Evolutionary conservation across 139 green algal genomes (phyloP), one percentile per base, ranked within the genome.

Genomic region (Nannochloris sp.): DNA sequence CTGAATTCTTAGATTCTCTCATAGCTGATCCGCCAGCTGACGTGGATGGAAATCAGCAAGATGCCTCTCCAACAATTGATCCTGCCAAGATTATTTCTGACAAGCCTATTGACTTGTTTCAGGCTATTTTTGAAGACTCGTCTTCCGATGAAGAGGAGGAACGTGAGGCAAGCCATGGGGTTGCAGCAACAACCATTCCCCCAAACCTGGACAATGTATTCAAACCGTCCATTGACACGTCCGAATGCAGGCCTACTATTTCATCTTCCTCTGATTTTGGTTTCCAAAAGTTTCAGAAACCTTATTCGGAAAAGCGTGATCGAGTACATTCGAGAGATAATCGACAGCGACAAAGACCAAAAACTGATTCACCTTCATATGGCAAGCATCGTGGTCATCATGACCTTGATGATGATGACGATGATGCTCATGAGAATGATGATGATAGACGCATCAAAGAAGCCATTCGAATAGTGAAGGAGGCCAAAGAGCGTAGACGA

Each of bases 101-200:
- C 8, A 76, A 66, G 56, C 87, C 84, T 0, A 40, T 93, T 6
- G 87, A 93, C 66, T 73, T 95, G 0, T 92, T 94, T 74, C 86
- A 89, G 26, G 82, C 85, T 14, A 92, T 95, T 53, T 95, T 95
- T 67, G 86, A 94, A 58, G 82, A 75, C 10, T 56, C 44, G 2
- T 73, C 68, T 0, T 66, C 71, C 8, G 46, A 53, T 53, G 46
- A 53, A 14, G 46, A 53, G n/a, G 46, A 53, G 9, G 46, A 28
- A 53, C 6, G n/a, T 28, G 46, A 53, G 20, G 20, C 20, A 23
- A 23, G 20, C 20, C 20, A 23, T 23, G 20, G 20, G 20, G 20
- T 23, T 23, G 16, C n/a, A 53, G 20, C 46, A 11, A 14, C 14
- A 53, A 53, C 11, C 33, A 40, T 40, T 40, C 33, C 33, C 33